Evolutionary conservation across 2,329 filamentous ascomycete species (phyloP).

Genomic region (Ophiosphaerella narmari): DNA sequence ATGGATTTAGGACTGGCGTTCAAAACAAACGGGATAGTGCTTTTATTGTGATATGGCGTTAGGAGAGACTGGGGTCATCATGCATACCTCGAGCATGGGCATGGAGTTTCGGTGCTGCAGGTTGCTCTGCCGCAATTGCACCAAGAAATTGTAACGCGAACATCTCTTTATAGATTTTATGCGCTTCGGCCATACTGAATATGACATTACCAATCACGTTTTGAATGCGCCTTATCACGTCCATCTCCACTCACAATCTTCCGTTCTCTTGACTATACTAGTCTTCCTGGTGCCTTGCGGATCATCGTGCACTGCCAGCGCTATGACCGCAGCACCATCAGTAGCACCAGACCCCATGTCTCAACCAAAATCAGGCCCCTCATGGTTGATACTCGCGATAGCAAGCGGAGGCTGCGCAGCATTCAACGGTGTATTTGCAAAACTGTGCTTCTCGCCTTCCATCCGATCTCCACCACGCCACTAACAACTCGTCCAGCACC

Average conservation of each 20-base stretch:
- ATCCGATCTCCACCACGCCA: slow-evolving; percentile 4
- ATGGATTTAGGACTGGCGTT: no score
- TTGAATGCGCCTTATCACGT: background rate
- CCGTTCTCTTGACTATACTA: slow-evolving; percentile 15
- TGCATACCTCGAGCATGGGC: slow-evolving; percentile 26
- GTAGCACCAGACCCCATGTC: slow-evolving; percentile 22
- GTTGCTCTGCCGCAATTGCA: no score
- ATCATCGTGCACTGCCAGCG: slow-evolving; percentile 7
- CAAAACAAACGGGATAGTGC: background rate
- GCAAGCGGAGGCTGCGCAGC: slow-evolving; percentile 78
- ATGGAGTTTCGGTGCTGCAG: slow-evolving; percentile 13
- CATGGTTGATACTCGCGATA: slow-evolving; percentile 68
- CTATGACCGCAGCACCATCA: background rate
- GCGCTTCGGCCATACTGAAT: background rate
- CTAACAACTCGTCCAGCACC: slow-evolving; percentile 51
- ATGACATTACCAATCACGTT: background rate
- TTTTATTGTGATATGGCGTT: slow-evolving; percentile 19
- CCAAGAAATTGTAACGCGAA: no score
- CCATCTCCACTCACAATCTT: background rate
- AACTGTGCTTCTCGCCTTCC: slow-evolving; percentile 62
- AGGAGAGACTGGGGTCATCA: slow-evolving; percentile 8
- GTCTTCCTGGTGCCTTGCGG: slow-evolving; percentile 21
- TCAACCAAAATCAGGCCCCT: slow-evolving; percentile 22
- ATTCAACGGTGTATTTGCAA: slow-evolving; percentile 82
- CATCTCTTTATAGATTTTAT: no score